Percentiles rank a stretch among this genome's conserved stretches.
phyloP scores from a whole-genome alignment of 805 yeast species.

The Kluyveromyces dobzhanskii region DNA sequence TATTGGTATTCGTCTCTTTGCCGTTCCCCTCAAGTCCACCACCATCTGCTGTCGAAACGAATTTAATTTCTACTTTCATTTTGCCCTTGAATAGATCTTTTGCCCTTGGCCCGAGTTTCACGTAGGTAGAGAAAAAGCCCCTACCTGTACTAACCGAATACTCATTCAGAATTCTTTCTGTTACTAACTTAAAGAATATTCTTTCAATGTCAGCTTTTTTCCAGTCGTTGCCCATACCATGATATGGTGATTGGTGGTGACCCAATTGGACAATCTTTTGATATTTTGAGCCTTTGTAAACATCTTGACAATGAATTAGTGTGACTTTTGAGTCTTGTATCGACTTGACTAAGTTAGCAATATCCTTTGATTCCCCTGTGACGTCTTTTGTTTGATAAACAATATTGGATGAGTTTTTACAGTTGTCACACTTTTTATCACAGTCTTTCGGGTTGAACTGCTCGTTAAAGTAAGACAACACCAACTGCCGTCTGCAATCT shows the following conservation, averaged over 20 bases:
- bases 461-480: slow-evolving; percentile 86
- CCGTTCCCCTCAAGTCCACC: not conserved
- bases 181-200: slow-evolving; percentile 67
- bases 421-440: slow-evolving; percentile 75
- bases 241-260: slow-evolving; percentile 49
- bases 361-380: slow-evolving; percentile 51
- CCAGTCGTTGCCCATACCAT: slow-evolving; percentile 61
- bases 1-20: not conserved
- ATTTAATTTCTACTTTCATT: slow-evolving; percentile 43
- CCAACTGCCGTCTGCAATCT: slow-evolving; percentile 86
- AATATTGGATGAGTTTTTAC: slow-evolving; percentile 39
- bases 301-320: slow-evolving; percentile 70
- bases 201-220: slow-evolving; percentile 72
- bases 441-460: slow-evolving; percentile 60
- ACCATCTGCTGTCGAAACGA: slow-evolving; percentile 29
- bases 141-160: slow-evolving; percentile 60
- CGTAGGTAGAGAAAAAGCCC: slow-evolving; percentile 78
- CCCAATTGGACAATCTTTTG: slow-evolving; percentile 56
- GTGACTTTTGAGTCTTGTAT: slow-evolving; percentile 61
- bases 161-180: slow-evolving; percentile 59
- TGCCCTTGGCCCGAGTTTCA: slow-evolving; percentile 54
- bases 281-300: slow-evolving; percentile 63
- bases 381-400: slow-evolving; percentile 54
- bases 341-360: slow-evolving; percentile 49
- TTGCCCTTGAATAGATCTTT: slow-evolving; percentile 36